phyloP scores from a whole-genome alignment of 2,329 filamentous ascomycete species.

The Epichloe gansuensis region DNA sequence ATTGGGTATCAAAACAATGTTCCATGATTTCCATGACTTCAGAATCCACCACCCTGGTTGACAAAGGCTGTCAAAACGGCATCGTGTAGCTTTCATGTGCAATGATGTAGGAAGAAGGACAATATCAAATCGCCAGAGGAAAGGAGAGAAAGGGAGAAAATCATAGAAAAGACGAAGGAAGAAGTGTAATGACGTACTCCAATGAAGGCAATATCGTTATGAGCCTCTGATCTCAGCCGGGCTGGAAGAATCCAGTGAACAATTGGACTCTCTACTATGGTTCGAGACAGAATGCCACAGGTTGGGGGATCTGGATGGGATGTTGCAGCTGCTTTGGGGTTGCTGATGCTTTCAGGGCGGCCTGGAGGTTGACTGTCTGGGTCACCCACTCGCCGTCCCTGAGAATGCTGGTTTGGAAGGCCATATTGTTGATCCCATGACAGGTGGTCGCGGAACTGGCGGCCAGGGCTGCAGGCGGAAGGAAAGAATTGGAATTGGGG shows the following conservation, averaged over 20 bases:
- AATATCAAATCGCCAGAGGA: background rate
- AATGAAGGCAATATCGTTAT: slow-evolving; percentile 79
- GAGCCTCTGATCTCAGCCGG: slow-evolving; percentile 54
- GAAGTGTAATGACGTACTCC: slow-evolving; percentile 42
- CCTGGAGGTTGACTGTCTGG: slow-evolving; percentile 34
- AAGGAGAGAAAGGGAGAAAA: background rate
- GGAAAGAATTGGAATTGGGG: background rate
- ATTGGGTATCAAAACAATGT: background rate
- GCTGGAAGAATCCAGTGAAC: slow-evolving; percentile 69
- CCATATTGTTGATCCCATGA: slow-evolving; percentile 19
- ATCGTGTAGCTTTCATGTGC: background rate
- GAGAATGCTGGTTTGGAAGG: slow-evolving; percentile 43
- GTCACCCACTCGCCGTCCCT: slow-evolving; percentile 45
- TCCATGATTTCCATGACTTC: background rate
- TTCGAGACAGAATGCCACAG: slow-evolving; percentile 67
- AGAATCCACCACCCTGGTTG: background rate
- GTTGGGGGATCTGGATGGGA: slow-evolving; percentile 31
- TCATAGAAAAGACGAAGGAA: background rate
- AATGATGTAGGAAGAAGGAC: background rate
- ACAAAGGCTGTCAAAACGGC: background rate
- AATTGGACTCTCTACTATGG: slow-evolving; percentile 63
- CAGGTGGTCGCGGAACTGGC: background rate
- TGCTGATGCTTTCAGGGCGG: slow-evolving; percentile 27
- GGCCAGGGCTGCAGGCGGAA: background rate
- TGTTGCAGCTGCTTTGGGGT: slow-evolving; percentile 19